Base-by-base conservation (phyloP, 768 basidiomycete species). In the Boletus rubroflammeus region DNA sequence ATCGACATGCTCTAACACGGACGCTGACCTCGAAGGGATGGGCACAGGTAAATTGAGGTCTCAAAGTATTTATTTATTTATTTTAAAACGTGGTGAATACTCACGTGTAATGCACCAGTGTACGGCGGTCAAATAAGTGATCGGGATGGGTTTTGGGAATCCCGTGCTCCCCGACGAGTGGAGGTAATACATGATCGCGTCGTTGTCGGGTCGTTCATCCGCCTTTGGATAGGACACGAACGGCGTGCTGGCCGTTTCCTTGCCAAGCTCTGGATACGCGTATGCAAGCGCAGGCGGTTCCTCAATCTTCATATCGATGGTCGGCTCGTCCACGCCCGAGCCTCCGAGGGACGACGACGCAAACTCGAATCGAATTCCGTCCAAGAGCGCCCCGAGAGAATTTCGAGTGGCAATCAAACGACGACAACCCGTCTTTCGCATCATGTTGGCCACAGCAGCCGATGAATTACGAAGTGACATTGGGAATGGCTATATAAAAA, bases 151-250 rank as follows among this genome's bases (percentile, higher is more conserved):
- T 51, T 77, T 79, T 0, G 79, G 78, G 43, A 76, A 69, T 3
- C 78, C 77, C 0, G 79, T 78, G 47, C 77, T 79, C 15, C 79
- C 79, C 3, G 80, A 81, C 0, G 80, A 81, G 54, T 81, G 78
- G 0, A 78, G 60, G 50, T 76, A 80, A 8, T 74, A 34, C 39
- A 68, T 44, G 63, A 44, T 64, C 53, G 28, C 72, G 43, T 47
- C 60, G 21, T 45, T 56, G 56, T 17, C 15, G 0, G 63, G 49
- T 3, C 50, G 53, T 19, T 3, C 9, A 1, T 41, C 42, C 9
- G 45, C 41, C 39, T 58, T 50, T 4, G 59, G 58, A 29, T 59
- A 67, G 5, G 55, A 38, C 1, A 57, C 40, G 31, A 62, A 58
- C 1, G 52, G 45, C 1, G 32, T 35, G 13, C 21, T 42, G 3